Conservation (phyloP, 2,329 filamentous ascomycete genomes). For the Pseudogymnoascus sp. region DNA sequence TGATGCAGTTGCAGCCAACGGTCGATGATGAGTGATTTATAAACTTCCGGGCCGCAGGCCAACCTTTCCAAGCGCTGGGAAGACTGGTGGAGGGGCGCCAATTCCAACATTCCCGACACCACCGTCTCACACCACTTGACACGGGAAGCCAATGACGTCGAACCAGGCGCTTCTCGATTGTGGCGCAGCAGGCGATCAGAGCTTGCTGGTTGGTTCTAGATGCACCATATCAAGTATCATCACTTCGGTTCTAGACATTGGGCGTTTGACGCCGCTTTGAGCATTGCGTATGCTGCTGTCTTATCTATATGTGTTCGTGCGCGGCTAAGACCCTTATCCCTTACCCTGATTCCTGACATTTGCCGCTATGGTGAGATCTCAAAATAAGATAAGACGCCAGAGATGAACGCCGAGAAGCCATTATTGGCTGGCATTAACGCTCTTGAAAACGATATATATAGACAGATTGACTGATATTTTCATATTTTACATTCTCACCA, state of each 20-base stretch:
- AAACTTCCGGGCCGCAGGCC: background rate
- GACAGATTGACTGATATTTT: background rate
- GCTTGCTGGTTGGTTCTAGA: background rate
- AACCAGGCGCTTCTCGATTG: background rate
- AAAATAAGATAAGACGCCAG: background rate
- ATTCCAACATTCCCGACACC: background rate
- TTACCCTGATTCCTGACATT: background rate
- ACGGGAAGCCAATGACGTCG: constrained; percentile 5
- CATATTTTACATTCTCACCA: background rate
- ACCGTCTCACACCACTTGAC: constrained; percentile 7
- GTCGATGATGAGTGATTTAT: constrained; percentile 1
- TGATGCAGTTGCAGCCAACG: background rate
- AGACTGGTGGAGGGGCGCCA: background rate
- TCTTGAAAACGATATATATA: background rate
- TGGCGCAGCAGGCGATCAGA: constrained; percentile 8
- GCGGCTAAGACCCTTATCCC: constrained; percentile 3
- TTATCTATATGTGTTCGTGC: background rate
- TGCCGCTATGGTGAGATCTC: background rate
- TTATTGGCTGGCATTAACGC: background rate
- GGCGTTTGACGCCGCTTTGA: background rate
- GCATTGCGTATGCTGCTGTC: background rate
- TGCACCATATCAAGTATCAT: constrained; percentile 3
- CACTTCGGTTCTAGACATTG: background rate
- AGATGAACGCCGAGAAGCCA: background rate
- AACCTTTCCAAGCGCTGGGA: constrained; percentile 3